These are phyloP conservation scores for Colletotrichum navitas DNA, from an alignment of 2,329 filamentous ascomycete genomes.

Conservation along the genomic window DNA sequence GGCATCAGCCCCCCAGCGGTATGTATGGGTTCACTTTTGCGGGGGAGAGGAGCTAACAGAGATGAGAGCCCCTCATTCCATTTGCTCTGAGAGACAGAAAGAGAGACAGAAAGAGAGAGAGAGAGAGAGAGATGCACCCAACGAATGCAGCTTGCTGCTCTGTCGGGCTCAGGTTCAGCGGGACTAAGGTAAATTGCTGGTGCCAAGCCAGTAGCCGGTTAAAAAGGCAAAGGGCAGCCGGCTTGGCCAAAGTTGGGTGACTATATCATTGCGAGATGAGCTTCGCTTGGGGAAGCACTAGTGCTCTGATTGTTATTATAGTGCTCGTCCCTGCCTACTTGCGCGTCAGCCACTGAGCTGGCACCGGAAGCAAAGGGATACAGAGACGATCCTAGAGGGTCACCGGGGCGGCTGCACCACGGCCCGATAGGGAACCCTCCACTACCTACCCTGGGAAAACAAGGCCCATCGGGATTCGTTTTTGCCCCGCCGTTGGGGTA, in stretches of 20 bases:
- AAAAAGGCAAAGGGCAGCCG: conserved; percentile 23
- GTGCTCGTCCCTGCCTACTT: background rate
- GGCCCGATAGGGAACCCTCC: background rate
- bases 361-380: conserved; percentile 10
- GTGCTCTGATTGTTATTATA: background rate
- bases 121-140: background rate
- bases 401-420: no score
- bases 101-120: no score
- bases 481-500: conserved; percentile 27
- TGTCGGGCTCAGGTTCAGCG: conserved; percentile 6
- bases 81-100: no score
- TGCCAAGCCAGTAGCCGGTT: conserved; percentile 30
- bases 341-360: background rate
- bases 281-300: background rate
- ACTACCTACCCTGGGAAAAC: conserved; percentile 1
- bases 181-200: background rate
- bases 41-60: background rate
- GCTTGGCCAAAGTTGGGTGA: conserved; percentile 24
- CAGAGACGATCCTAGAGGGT: conserved; percentile 10
- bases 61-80: no score
- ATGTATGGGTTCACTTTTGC: background rate
- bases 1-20: background rate
- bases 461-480: conserved; percentile 29
- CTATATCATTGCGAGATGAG: background rate
- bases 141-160: conserved; percentile 1